Percentiles rank a stretch among this genome's conserved stretches.
phyloP scores from a whole-genome alignment of 2,329 filamentous ascomycete species.

The Sporothrix brunneoviolacea region DNA sequence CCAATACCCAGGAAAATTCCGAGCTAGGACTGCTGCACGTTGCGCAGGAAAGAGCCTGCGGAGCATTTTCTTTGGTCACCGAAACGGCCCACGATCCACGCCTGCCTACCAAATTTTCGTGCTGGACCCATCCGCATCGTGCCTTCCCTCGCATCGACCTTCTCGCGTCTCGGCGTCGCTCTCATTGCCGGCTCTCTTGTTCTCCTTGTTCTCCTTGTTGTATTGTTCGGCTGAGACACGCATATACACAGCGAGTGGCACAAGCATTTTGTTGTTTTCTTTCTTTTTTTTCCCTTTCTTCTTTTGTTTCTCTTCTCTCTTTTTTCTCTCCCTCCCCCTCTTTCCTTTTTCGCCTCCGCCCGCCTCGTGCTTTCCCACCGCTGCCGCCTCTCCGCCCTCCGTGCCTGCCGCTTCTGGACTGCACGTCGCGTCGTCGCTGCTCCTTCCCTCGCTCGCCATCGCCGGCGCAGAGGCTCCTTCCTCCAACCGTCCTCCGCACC shows the following conservation, averaged over 20 bases:
- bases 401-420: background rate
- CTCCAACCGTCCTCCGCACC: background rate
- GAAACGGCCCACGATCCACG: slow-evolving; percentile 8
- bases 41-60: background rate
- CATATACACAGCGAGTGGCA: too few relatives aligned
- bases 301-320: background rate
- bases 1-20: too few relatives aligned
- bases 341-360: background rate
- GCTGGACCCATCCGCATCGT: slow-evolving; percentile 8
- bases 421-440: background rate
- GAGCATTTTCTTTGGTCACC: background rate
- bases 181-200: background rate
- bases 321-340: background rate
- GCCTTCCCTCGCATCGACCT: slow-evolving; percentile 2
- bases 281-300: background rate
- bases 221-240: background rate
- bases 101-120: slow-evolving; percentile 10
- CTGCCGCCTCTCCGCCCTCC: background rate
- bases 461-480: background rate
- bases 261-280: background rate
- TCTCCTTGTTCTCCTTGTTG: background rate
- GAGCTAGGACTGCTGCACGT: too few relatives aligned
- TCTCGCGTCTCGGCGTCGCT: slow-evolving; percentile 5
- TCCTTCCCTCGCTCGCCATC: slow-evolving; percentile 1
- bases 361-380: background rate